Base-by-base conservation (phyloP, 140 eudicot genomes). In the Senecio squalidus region DNA sequence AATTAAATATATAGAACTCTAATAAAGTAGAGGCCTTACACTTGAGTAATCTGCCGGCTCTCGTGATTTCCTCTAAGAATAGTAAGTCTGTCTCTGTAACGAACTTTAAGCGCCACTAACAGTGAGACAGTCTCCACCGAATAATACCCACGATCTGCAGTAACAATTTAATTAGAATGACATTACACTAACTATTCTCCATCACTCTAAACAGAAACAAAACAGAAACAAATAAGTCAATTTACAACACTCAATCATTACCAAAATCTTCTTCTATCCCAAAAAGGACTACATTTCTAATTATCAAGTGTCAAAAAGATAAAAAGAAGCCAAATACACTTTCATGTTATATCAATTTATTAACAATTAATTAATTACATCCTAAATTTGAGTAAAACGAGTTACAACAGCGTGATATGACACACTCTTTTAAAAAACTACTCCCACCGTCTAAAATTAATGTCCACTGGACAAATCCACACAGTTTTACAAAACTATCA, bases 41-140 rank as follows among this genome's bases (percentile, higher is more conserved):
- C 96, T 86, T 86, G 95, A 60, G 95, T 86, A 57, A 86, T 86
- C 62, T 86, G 95, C 24, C 95, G 85, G 76, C 95, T 86, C 74
- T 83, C 95, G 62, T 87, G 96, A 58, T 87, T 87, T 66, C 94
- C 96, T 69, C 96, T 78, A 48, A 87, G 94, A 70, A 87, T 84
- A 43, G 96, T 84, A 66, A 87, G 82, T 79, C 96, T 87, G 65
- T 87, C 96, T 74, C 96, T 78, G 58, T 87, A 87, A 63, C 94
- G 89, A 67, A 87, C 94, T 81, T 87, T 87, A 63, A 87, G 82
- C 54, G 96, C 96, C 80, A 87, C 96, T 26, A 87, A 61, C 20
- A 87, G 94, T 52, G 96, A 75, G 53, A 87, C 96, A 6, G 96
- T 83, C 81, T 87, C 96, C 76, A 87, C 96, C 3, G 96, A 87